Evolutionary conservation across 1,284 basidiomycete species (phyloP), one percentile per base, ranked within the genome.

Genomic region (Somion occarium): DNA sequence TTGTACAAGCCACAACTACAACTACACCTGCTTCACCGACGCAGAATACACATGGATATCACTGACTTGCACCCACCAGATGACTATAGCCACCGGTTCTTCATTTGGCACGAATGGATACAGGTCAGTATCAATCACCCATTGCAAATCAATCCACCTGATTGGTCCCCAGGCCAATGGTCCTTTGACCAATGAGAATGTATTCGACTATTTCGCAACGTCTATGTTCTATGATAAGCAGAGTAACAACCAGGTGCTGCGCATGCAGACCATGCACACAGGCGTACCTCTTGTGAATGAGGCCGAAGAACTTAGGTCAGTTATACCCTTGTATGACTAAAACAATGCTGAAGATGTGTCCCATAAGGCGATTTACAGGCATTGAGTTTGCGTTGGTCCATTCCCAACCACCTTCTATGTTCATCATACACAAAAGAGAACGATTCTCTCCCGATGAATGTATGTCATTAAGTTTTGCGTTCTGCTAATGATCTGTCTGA

Each of bases 221-320:
- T 91, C 88, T 15, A 91, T 91, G 82, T 92, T 92, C 72, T 93
- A 91, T 66, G 91, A 93, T 70, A 89, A 90, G 65, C 83, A 89
- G 67, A 91, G 89, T 67, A 93, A 88, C 67, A 93, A 93, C 64
- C 88, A 92, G 63, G 83, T 89, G 24, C 71, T 93, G 43, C 83
- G 89, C 60, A 93, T 93, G 91, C 91, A 93, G 68, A 92, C 88
- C 0, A 85, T 86, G 70, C 84, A 88, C 61, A 85, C 85, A 0
- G 88, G 85, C 20, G 73, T 81, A 43, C 80, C 84, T 1, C 69
- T 86, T 50, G 68, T 77, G 11, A 85, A 91, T 57, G 88, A 91
- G 65, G 82, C 83, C 12, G 86, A 88, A 55, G 88, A 92, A 64
- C 79, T 93, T 56, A 88, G 75, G 90, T 88, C 62, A 54, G 80